These are phyloP conservation scores for Starmerella geochares DNA, from an alignment of 805 yeast species.

Conservation along the genomic window DNA sequence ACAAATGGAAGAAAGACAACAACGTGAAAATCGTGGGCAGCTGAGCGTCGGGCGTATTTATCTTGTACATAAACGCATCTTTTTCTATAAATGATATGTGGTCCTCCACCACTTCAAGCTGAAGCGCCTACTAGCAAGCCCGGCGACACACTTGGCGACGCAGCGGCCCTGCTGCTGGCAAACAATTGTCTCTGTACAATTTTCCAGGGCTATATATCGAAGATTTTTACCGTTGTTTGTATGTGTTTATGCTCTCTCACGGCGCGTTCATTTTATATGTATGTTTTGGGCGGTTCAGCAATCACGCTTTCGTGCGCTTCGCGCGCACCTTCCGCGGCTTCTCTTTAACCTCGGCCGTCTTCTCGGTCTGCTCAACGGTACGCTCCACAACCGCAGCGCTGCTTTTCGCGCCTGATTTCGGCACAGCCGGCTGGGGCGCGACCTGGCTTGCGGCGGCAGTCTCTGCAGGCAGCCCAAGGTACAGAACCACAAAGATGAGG, in stretches of 20 bases:
- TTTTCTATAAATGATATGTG: no score
- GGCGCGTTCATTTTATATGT: background rate
- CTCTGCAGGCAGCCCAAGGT: slow-evolving; percentile 29
- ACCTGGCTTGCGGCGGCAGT: background rate
- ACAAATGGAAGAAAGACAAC: slow-evolving; percentile 42
- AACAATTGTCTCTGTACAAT: no score
- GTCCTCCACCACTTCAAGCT: no score
- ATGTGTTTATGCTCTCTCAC: no score
- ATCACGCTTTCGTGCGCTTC: slow-evolving; percentile 1
- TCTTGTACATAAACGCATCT: background rate
- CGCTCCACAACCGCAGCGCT: background rate
- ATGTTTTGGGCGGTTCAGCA: background rate
- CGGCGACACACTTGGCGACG: no score
- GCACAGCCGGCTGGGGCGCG: no score
- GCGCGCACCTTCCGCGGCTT: slow-evolving; percentile 6
- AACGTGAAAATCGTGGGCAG: slow-evolving; percentile 40
- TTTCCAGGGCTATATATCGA: no score
- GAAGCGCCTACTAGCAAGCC: no score
- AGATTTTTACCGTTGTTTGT: no score
- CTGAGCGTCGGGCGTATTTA: background rate
- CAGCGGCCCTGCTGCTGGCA: no score
- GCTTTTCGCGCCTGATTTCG: background rate
- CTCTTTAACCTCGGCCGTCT: background rate
- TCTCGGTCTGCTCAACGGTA: background rate
- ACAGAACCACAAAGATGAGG: slow-evolving; percentile 64